These are phyloP conservation scores for Curvularia verruculosa DNA, from an alignment of 2,329 filamentous ascomycete genomes.

Conservation along the genomic window DNA sequence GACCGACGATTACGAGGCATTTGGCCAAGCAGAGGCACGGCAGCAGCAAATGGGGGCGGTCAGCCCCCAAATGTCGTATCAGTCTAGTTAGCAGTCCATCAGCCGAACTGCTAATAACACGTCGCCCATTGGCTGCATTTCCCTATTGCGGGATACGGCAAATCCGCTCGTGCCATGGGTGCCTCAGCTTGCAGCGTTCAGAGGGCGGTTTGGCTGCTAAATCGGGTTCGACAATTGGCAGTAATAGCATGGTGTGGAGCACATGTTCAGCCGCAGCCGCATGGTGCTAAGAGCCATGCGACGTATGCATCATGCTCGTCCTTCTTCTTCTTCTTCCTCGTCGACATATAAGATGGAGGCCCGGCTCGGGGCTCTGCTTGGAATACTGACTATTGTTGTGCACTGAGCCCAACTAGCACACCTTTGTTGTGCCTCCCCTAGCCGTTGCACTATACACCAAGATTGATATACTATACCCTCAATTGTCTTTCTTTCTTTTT, in stretches of 20 bases:
- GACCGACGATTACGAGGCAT: background rate
- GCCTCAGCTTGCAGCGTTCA: slow-evolving; percentile 4
- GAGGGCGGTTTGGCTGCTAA: background rate
- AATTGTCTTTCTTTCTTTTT: background rate
- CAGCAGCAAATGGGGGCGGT: slow-evolving; percentile 2
- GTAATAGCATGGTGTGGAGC: background rate
- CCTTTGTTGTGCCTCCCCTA: background rate
- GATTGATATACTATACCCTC: background rate
- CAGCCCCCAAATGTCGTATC: slow-evolving; percentile 1
- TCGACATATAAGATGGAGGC: background rate
- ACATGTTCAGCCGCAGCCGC: background rate
- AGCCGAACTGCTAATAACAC: background rate
- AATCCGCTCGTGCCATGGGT: background rate
- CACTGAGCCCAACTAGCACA: background rate
- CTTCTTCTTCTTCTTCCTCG: background rate
- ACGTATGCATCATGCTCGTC: background rate
- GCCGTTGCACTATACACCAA: background rate
- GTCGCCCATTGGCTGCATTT: slow-evolving; percentile 1
- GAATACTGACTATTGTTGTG: background rate
- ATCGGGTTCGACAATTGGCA: background rate
- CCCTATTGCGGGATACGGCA: background rate
- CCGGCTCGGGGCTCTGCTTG: background rate
- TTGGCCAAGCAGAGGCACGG: background rate
- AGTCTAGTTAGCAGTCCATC: background rate
- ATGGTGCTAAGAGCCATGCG: background rate